Evolutionary conservation across 805 yeast species (phyloP), one percentile per base, ranked within the genome.

Genomic region (Candida jianshihensis): DNA sequence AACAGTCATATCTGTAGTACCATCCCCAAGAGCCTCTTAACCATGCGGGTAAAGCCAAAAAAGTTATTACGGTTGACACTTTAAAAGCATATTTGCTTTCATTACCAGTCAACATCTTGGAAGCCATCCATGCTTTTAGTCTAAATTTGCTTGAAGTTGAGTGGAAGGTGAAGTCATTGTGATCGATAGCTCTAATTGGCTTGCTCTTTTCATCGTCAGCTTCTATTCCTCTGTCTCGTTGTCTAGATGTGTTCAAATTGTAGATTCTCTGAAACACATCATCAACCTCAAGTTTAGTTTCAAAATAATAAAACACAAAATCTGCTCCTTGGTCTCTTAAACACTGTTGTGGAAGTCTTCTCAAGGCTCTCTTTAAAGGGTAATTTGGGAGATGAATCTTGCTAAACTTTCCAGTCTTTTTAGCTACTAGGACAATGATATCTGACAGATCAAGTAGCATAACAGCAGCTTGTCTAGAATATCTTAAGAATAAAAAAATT

Each of bases 291-390:
- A 53, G 32, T 37, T 65, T 64, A 1, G 69, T 56, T 36, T 66
- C 70, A 35, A 56, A 58, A 41, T 67, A 70, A 28, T 64, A 59
- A 15, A 62, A 56, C 7, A 66, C 63, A n/a, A 62, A 57, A 19
- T 64, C 64, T 3, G 70, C 66, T 15, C 76, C 76, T 43, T 66
- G 66, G 47, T 71, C 77, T 25, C 61, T 56, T 6, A 64, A 49
- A 41, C 70, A 67, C 31, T 61, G 70, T 22, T 46, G 51, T 0
- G 72, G 64, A n/a, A 68, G 41, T 26, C 70, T 56, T 30, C 59
- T 57, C 11, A 71, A 35, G 0, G 73, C 67, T 37, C 71, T 52
- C 4, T 43, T 30, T 6, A 63, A 39, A 2, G 75, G 70, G 40
- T 70, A 66, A 16, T 54, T 54, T 2, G 71, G 69, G 2, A 48